Percentiles rank a stretch among this genome's conserved stretches.
phyloP scores from a whole-genome alignment of 208 protist genomes.

The Acanthamoeba pearcei region DNA sequence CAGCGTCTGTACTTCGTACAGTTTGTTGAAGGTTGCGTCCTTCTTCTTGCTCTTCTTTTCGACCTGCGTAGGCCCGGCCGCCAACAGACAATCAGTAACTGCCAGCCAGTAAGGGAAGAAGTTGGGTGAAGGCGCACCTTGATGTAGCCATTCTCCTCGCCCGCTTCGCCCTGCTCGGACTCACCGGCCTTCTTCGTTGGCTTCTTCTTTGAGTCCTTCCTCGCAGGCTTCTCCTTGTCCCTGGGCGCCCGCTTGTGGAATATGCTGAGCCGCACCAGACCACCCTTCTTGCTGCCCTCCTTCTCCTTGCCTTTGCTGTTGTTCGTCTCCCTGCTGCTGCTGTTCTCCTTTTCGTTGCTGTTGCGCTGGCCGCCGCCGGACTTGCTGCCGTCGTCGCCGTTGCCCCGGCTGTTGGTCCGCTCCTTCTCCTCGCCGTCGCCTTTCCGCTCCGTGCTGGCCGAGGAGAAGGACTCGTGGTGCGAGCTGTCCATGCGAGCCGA shows the following conservation, averaged over 20 bases:
- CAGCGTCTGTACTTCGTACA: slow-evolving; percentile 14
- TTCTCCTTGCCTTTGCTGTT: slow-evolving; percentile 56
- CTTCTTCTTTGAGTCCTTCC: slow-evolving; percentile 47
- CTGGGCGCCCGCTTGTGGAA: slow-evolving; percentile 39
- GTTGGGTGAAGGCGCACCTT: not conserved
- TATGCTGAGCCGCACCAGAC: slow-evolving; percentile 50
- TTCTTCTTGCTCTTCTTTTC: slow-evolving; percentile 49
- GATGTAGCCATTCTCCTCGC: not conserved
- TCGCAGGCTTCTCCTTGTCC: slow-evolving; percentile 27
- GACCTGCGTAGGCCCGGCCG: not conserved
- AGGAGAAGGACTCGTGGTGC: slow-evolving; percentile 57
- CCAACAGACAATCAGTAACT: not conserved
- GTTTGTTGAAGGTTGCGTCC: not conserved
- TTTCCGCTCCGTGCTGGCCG: slow-evolving; percentile 33
- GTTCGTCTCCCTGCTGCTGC: slow-evolving; percentile 3
- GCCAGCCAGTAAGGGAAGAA: not conserved
- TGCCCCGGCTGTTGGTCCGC: not conserved
- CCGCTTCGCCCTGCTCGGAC: not conserved
- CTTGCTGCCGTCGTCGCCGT: not conserved
- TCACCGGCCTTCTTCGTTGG: not conserved
- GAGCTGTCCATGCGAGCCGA: slow-evolving; percentile 24
- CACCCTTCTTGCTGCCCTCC: not conserved
- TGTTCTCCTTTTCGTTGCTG: not conserved
- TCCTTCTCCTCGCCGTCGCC: slow-evolving; percentile 30
- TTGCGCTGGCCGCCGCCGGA: not conserved